Percentiles rank a stretch among this genome's conserved stretches.
These are phyloP conservation scores for Didymosphaeria variabile DNA, from an alignment of 2,329 filamentous ascomycete species.

Conservation along the genomic window DNA sequence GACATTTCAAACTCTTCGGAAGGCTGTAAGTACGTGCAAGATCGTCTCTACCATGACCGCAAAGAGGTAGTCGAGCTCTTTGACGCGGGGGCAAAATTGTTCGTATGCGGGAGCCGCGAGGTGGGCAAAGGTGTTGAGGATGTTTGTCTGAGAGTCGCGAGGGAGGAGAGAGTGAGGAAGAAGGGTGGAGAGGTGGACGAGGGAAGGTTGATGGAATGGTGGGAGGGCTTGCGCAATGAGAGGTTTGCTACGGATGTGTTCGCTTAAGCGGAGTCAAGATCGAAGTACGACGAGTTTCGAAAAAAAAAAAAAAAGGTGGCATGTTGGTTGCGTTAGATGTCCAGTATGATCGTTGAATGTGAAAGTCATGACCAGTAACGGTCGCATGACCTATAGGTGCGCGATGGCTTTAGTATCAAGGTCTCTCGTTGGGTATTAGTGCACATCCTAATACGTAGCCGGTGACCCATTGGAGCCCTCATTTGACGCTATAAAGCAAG, in stretches of 20 bases:
- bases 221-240: constrained; percentile 55
- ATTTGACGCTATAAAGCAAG: too few relatives aligned
- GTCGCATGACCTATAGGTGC: too few relatives aligned
- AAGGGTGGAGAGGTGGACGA: constrained; percentile 49
- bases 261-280: constrained; percentile 23
- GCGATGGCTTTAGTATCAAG: too few relatives aligned
- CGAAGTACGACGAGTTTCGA: too few relatives aligned
- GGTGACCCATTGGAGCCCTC: too few relatives aligned
- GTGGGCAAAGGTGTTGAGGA: constrained; percentile 58
- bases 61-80: constrained; percentile 58
- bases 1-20: constrained; percentile 24
- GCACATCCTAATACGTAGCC: too few relatives aligned
- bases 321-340: too few relatives aligned
- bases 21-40: constrained; percentile 64
- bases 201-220: constrained; percentile 56
- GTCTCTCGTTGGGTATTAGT: too few relatives aligned
- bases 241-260: constrained; percentile 60
- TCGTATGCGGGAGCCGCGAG: constrained; percentile 68
- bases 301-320: too few relatives aligned
- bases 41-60: constrained; percentile 59
- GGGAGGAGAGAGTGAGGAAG: constrained; percentile 51
- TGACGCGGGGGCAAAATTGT: constrained; percentile 64
- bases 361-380: too few relatives aligned
- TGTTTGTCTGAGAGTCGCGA: constrained; percentile 54
- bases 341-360: too few relatives aligned